Percentiles rank a stretch among this genome's conserved stretches.
Evolutionary conservation across 177 flowering plant species (phyloP).

Genomic region (Telopea speciosissima): DNA sequence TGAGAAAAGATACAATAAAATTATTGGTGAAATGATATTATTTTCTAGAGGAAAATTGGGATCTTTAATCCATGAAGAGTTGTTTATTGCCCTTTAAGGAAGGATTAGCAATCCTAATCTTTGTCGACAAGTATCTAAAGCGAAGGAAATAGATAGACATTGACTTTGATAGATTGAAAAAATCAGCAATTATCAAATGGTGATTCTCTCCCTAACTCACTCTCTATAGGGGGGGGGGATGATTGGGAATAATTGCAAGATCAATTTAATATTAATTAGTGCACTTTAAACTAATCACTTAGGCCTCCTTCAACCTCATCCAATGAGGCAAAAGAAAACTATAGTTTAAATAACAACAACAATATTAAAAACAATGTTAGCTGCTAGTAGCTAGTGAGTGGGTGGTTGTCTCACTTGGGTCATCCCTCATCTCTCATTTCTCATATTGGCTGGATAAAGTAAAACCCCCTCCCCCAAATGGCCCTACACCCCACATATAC

Average conservation of each 20-base stretch:
- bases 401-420: not conserved
- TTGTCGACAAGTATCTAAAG: too few relatives aligned
- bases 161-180: not conserved
- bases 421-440: not conserved
- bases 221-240: not conserved
- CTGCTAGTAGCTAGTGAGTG: not conserved
- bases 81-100: too few relatives aligned
- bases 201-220: not conserved
- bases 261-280: constrained; percentile 27
- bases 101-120: too few relatives aligned
- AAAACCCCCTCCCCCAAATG: too few relatives aligned
- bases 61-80: too few relatives aligned
- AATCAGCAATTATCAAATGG: not conserved
- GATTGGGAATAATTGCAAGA: not conserved
- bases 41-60: too few relatives aligned
- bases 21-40: too few relatives aligned
- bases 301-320: too few relatives aligned
- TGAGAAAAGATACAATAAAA: too few relatives aligned
- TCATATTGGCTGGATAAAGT: not conserved
- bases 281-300: not conserved
- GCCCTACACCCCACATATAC: not conserved
- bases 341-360: too few relatives aligned
- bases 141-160: not conserved
- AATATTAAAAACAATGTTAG: too few relatives aligned
- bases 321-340: too few relatives aligned